phyloP scores from a whole-genome alignment of 2,329 filamentous ascomycete genomes.

The Aspergillus quadrilineatus region DNA sequence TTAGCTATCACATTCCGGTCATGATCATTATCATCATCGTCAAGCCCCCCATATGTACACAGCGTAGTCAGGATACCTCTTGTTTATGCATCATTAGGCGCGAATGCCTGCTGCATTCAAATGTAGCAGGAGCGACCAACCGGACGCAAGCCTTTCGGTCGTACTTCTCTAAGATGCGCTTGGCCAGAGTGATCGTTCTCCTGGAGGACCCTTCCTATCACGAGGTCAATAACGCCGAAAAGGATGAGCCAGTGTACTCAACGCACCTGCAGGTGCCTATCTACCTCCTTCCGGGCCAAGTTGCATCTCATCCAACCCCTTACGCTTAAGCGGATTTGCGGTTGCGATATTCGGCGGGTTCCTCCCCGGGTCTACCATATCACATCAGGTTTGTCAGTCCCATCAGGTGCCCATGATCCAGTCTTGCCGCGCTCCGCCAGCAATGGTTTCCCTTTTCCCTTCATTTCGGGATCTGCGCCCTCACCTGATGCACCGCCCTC shows the following conservation, averaged over 20 bases:
- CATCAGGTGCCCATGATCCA: conserved; percentile 17
- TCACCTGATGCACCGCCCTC: conserved; percentile 29
- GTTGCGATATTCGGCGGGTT: conserved; percentile 12
- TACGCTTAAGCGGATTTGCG: conserved; percentile 38
- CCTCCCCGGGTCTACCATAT: conserved; percentile 29
- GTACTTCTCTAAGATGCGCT: neutral
- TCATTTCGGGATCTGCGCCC: conserved; percentile 20
- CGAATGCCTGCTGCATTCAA: neutral
- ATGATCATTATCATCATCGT: conserved; percentile 12
- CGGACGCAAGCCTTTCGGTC: too few relatives aligned
- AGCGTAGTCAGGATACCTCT: conserved; percentile 6
- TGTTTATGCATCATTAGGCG: neutral
- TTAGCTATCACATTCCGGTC: conserved; percentile 5
- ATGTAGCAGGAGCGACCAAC: neutral
- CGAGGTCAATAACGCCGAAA: neutral
- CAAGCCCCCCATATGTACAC: conserved; percentile 15
- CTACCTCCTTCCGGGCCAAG: neutral
- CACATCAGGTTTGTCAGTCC: conserved; percentile 28
- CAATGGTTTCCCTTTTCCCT: conserved; percentile 9
- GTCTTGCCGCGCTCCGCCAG: conserved; percentile 11
- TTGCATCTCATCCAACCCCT: conserved; percentile 23
- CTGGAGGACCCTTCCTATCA: neutral
- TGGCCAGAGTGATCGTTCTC: neutral
- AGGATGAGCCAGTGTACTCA: neutral
- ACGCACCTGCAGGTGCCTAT: neutral